These are phyloP conservation scores for Flaveria linearis DNA, from an alignment of 129 eudicot species.

Conservation along the genomic window DNA sequence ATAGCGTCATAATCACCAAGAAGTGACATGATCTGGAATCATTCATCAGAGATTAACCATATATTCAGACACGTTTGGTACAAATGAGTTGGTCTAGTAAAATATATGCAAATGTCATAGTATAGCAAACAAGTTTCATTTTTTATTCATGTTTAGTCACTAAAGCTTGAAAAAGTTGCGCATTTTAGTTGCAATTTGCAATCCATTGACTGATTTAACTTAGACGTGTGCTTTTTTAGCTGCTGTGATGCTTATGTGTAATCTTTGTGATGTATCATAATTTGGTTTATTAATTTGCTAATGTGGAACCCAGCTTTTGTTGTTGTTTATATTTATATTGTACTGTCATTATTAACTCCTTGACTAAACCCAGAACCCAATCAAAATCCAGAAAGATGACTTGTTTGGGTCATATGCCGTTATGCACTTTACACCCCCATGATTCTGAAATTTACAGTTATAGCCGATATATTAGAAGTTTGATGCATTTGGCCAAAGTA, in stretches of 20 bases:
- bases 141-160: not conserved
- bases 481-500: not conserved
- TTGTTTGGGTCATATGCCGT: not conserved
- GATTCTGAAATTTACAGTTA: not conserved
- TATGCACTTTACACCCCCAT: not conserved
- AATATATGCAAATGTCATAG: not conserved
- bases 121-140: not conserved
- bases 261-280: too few species aligned
- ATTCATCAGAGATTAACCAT: slow-evolving; percentile 7
- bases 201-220: not conserved
- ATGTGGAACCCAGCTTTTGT: too few species aligned
- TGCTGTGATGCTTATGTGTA: not conserved
- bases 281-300: too few species aligned
- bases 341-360: too few species aligned
- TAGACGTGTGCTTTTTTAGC: not conserved
- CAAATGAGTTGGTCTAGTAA: not conserved
- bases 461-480: not conserved
- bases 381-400: not conserved
- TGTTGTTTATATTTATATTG: too few species aligned
- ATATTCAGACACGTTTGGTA: slow-evolving; percentile 14
- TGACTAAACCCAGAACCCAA: not conserved
- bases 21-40: slow-evolving; percentile 61
- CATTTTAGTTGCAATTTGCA: not conserved
- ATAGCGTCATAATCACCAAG: slow-evolving; percentile 96
- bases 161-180: not conserved